Evolutionary conservation across 371 early-diverging fungal species (phyloP).

Genomic region (Coemansia sp.): DNA sequence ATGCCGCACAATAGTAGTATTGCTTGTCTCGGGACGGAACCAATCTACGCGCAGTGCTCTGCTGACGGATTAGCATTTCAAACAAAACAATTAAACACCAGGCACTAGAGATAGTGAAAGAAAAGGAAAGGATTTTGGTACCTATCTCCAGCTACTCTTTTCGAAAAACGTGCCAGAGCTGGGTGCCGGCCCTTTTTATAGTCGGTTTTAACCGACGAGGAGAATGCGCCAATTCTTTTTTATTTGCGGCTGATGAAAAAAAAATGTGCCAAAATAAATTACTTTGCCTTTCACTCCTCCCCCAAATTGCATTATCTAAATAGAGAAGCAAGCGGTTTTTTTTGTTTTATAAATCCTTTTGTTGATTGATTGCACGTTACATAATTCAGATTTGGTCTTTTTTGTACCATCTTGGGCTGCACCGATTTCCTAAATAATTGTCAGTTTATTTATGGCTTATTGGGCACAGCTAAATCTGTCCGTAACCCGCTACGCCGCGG

Average conservation of each 20-base stretch:
- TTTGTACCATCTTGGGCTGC: too few species aligned
- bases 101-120: neutral
- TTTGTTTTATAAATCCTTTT: neutral
- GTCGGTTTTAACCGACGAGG: too few species aligned
- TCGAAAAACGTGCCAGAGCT: too few species aligned
- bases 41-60: neutral
- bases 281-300: too few species aligned
- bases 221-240: too few species aligned
- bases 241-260: neutral
- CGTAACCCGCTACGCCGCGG: too few species aligned
- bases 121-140: constrained; percentile 1
- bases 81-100: neutral
- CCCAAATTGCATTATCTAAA: neutral
- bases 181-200: too few species aligned
- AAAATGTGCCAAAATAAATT: neutral
- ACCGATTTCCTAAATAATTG: too few species aligned
- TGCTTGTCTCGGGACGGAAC: constrained; percentile 5
- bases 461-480: too few species aligned
- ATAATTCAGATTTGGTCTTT: neutral
- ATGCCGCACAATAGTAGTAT: constrained; percentile 7
- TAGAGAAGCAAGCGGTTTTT: neutral
- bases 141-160: neutral
- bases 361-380: constrained; percentile 8
- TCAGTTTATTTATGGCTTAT: too few species aligned
- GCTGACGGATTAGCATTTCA: neutral